Conservation (phyloP, 768 basidiomycete genomes). For the Mycena alexandri region DNA sequence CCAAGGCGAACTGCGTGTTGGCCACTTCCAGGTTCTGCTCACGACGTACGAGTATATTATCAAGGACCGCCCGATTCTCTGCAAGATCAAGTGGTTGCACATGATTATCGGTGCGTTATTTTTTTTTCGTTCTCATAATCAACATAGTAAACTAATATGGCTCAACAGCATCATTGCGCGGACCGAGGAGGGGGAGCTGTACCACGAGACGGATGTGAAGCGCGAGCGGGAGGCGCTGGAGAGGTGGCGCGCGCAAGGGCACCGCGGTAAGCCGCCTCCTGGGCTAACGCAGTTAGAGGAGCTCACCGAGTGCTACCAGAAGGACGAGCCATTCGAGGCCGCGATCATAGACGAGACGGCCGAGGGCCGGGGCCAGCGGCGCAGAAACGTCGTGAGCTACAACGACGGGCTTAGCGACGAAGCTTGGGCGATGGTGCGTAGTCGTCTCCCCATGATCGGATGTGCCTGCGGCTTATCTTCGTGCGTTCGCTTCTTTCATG, state of each 20-base stretch:
- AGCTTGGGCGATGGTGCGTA: conserved; percentile 84
- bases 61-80: conserved; percentile 91
- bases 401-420: conserved; percentile 96
- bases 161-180: conserved; percentile 94
- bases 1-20: conserved; percentile 81
- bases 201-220: conserved; percentile 85
- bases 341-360: conserved; percentile 71
- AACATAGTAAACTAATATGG: conserved; percentile 15
- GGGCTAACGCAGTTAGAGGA: conserved; percentile 89
- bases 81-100: conserved; percentile 95
- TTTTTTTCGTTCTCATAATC: not conserved
- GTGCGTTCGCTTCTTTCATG: conserved; percentile 18
- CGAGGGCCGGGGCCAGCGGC: conserved; percentile 89
- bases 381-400: conserved; percentile 88
- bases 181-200: conserved; percentile 78
- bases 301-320: conserved; percentile 92
- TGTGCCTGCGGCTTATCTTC: conserved; percentile 18
- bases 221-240: conserved; percentile 77
- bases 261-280: conserved; percentile 82
- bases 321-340: conserved; percentile 81
- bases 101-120: conserved; percentile 90
- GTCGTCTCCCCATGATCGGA: conserved; percentile 9
- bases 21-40: conserved; percentile 91
- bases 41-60: conserved; percentile 99
- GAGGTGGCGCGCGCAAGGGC: conserved; percentile 78